Percentiles rank a stretch among this genome's conserved stretches.
Conservation (phyloP, 352 stramenopile genomes). For the Globisporangium camurandrum region DNA sequence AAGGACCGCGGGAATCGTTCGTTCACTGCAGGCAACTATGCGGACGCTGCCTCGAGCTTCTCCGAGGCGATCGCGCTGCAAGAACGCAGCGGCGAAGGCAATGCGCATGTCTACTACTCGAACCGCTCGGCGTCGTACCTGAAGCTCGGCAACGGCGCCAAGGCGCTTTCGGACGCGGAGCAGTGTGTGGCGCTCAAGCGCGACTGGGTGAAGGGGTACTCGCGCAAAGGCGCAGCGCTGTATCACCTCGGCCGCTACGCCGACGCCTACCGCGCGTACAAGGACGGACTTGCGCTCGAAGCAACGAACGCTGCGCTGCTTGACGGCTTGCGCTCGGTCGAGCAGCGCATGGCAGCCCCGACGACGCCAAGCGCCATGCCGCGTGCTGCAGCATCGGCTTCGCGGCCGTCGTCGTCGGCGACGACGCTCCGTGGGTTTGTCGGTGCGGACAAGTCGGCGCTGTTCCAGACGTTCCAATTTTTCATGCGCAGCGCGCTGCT, state of each 20-base stretch:
- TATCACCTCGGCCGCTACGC: conserved; percentile 53
- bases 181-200: conserved; percentile 67
- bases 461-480: conserved; percentile 75
- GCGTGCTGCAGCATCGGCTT: conserved; percentile 4
- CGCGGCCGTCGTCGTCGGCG: conserved; percentile 8
- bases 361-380: conserved; percentile 3
- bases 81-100: conserved; percentile 18
- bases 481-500: conserved; percentile 52
- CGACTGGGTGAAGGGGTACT: conserved; percentile 85
- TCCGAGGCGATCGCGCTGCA: conserved; percentile 73
- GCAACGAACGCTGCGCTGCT: conserved; percentile 53
- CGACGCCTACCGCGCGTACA: conserved; percentile 73
- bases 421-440: conserved; percentile 48
- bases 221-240: conserved; percentile 70
- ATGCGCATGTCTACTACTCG: conserved; percentile 67
- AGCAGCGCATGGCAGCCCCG: conserved; percentile 37
- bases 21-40: conserved; percentile 63
- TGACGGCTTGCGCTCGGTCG: conserved; percentile 57
- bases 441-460: conserved; percentile 40
- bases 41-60: conserved; percentile 64
- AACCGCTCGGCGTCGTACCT: conserved; percentile 83
- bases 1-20: conserved; percentile 82
- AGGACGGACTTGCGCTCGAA: conserved; percentile 62
- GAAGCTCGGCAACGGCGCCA: conserved; percentile 58
- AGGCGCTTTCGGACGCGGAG: conserved; percentile 72